phyloP scores from a whole-genome alignment of 257 asterid species.

The Anisodus tanguticus region DNA sequence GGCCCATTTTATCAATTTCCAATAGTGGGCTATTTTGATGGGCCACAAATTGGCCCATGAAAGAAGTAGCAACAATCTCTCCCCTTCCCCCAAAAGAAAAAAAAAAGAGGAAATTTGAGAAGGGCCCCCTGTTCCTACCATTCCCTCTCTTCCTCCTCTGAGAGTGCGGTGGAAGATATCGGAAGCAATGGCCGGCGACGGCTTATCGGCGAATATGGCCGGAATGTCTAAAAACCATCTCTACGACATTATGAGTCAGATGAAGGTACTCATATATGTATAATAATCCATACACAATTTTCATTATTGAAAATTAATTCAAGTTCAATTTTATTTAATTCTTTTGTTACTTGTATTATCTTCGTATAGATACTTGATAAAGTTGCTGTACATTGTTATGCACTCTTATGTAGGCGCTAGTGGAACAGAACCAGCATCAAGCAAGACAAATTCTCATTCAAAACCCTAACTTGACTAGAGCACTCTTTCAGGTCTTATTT shows the following conservation, averaged over 20 bases:
- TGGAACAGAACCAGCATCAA: slow-evolving; percentile 90
- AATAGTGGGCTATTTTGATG: neutral
- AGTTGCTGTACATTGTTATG: neutral
- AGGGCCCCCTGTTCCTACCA: no score
- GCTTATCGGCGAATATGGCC: slow-evolving; percentile 64
- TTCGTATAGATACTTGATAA: neutral
- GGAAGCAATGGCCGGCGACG: slow-evolving; percentile 69
- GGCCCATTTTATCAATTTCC: neutral
- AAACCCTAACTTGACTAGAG: slow-evolving; percentile 82
- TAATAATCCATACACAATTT: neutral
- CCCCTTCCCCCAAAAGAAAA: no score
- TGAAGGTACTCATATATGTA: slow-evolving; percentile 61
- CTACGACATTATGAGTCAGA: slow-evolving; percentile 89
- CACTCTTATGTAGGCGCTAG: slow-evolving; percentile 55
- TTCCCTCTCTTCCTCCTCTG: neutral
- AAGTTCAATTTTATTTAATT: no score
- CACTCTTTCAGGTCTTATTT: slow-evolving; percentile 84
- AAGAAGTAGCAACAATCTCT: neutral
- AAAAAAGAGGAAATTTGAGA: no score
- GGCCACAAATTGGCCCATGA: neutral
- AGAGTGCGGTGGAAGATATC: slow-evolving; percentile 42
- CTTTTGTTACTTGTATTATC: neutral
- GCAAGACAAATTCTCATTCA: slow-evolving; percentile 93
- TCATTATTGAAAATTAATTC: neutral
- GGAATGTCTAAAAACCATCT: slow-evolving; percentile 92